A percentile compares a stretch with the other conserved stretches of the same genome.
phyloP scores from a whole-genome alignment of 2,329 filamentous ascomycete genomes.

The Calonectria montana region DNA sequence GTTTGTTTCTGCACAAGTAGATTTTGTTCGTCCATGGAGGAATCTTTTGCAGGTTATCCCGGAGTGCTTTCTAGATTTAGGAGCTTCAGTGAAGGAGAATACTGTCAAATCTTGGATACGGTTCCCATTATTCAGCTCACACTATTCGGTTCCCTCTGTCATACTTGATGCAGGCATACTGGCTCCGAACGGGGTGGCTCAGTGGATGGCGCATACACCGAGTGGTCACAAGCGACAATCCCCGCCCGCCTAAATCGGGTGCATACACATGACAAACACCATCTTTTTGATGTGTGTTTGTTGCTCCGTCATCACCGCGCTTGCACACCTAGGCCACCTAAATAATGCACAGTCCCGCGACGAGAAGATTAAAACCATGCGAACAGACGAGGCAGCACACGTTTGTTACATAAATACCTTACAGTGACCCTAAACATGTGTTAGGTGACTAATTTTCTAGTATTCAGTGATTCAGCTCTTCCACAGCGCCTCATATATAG shows the following conservation, averaged over 20 bases:
- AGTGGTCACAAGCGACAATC: neutral
- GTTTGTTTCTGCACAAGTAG: slow-evolving; percentile 22
- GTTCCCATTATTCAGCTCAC: neutral
- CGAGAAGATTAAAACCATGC: neutral
- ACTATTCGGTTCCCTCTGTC: neutral
- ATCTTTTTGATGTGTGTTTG: neutral
- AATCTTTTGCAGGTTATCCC: slow-evolving; percentile 23
- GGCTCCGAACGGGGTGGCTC: neutral
- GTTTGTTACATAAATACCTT: neutral
- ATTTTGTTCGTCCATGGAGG: slow-evolving; percentile 20
- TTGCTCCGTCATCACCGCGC: neutral
- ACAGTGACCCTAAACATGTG: neutral
- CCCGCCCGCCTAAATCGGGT: neutral
- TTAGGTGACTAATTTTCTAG: neutral
- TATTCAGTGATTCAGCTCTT: neutral
- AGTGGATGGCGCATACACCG: neutral
- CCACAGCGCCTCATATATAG: neutral
- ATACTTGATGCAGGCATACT: neutral
- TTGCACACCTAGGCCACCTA: neutral
- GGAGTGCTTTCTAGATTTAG: slow-evolving; percentile 33
- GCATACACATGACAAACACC: neutral
- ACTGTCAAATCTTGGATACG: neutral
- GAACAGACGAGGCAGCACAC: neutral
- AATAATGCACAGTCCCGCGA: neutral
- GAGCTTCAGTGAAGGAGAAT: slow-evolving; percentile 19